Percentiles rank a stretch among this genome's conserved stretches.
These are phyloP conservation scores for Leptographium wingfieldii DNA, from an alignment of 2,329 filamentous ascomycete species.

Conservation along the genomic window DNA sequence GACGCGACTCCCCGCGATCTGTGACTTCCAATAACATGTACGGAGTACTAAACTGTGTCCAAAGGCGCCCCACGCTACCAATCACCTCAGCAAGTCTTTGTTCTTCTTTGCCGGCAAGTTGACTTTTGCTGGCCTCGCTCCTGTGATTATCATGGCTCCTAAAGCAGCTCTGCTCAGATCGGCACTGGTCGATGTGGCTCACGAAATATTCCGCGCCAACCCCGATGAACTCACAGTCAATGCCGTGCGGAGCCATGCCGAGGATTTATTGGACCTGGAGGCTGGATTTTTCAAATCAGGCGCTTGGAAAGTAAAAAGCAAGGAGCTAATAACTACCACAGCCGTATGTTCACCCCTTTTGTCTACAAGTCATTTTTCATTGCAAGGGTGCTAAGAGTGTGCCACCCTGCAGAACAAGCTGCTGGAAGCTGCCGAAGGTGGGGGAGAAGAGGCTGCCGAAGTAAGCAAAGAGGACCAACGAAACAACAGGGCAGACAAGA, in stretches of 20 bases:
- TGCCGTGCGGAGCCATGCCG: slow-evolving; percentile 38
- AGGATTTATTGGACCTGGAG: slow-evolving; percentile 34
- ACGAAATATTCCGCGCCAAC: slow-evolving; percentile 29
- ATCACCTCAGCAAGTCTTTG: not conserved
- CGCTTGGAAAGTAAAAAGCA: slow-evolving; percentile 47
- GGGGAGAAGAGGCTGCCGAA: slow-evolving; percentile 2
- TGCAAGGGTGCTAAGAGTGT: not conserved
- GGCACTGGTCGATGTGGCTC: slow-evolving; percentile 34
- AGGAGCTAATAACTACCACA: slow-evolving; percentile 39
- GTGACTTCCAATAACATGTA: not conserved
- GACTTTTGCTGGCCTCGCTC: not conserved
- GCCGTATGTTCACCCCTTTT: slow-evolving; percentile 30
- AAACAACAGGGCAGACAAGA: not conserved
- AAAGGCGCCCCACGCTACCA: not conserved
- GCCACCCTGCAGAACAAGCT: slow-evolving; percentile 5
- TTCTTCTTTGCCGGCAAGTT: not conserved
- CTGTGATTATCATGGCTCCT: slow-evolving; percentile 23
- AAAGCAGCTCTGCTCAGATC: slow-evolving; percentile 29
- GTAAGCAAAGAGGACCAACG: not conserved
- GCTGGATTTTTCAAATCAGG: slow-evolving; percentile 35
- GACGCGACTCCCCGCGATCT: not conserved
- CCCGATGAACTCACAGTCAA: slow-evolving; percentile 42
- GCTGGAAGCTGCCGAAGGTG: not conserved
- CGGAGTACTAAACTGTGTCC: not conserved
- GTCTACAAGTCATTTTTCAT: not conserved